Evolutionary conservation across 805 yeast genomes (phyloP).

Genomic region (Zygotorulaspora danielsina): DNA sequence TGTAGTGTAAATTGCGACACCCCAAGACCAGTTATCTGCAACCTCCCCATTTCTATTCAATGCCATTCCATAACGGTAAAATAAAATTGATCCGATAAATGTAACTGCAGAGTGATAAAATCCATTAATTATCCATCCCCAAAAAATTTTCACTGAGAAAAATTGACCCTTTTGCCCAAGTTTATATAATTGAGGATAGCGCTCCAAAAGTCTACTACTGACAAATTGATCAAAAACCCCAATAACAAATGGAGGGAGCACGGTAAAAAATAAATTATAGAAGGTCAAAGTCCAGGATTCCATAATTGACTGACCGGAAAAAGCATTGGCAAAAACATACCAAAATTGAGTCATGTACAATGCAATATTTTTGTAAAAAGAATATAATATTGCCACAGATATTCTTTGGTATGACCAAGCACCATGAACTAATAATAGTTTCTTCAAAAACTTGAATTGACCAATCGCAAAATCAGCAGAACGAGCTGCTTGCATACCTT

Average conservation of each 20-base stretch:
- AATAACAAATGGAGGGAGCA: constrained; percentile 89
- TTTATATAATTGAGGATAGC: constrained; percentile 89
- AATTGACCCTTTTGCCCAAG: constrained; percentile 86
- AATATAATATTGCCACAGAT: constrained; percentile 85
- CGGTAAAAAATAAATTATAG: constrained; percentile 92
- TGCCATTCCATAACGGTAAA: constrained; percentile 64
- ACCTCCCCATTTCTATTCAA: constrained; percentile 57
- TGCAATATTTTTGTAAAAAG: constrained; percentile 93
- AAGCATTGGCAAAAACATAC: constrained; percentile 90
- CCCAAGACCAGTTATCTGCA: constrained; percentile 93
- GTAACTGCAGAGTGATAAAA: constrained; percentile 88
- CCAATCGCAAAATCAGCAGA: constrained; percentile 97
- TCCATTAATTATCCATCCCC: constrained; percentile 97
- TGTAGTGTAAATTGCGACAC: constrained; percentile 81
- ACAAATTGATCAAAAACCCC: constrained; percentile 98
- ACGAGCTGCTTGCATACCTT: constrained; percentile 99
- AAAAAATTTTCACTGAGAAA: constrained; percentile 84
- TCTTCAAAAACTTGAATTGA: constrained; percentile 82
- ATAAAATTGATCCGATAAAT: constrained; percentile 64
- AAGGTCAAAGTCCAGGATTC: constrained; percentile 98
- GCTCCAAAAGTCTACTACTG: constrained; percentile 78
- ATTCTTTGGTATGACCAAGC: constrained; percentile 96
- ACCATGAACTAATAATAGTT: constrained; percentile 87
- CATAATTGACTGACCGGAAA: constrained; percentile 90
- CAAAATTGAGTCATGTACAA: constrained; percentile 97